Percentiles rank a stretch among this genome's conserved stretches.
These are phyloP conservation scores for Neurospora sp. DNA, from an alignment of 495 filamentous ascomycete species.

Conservation along the genomic window DNA sequence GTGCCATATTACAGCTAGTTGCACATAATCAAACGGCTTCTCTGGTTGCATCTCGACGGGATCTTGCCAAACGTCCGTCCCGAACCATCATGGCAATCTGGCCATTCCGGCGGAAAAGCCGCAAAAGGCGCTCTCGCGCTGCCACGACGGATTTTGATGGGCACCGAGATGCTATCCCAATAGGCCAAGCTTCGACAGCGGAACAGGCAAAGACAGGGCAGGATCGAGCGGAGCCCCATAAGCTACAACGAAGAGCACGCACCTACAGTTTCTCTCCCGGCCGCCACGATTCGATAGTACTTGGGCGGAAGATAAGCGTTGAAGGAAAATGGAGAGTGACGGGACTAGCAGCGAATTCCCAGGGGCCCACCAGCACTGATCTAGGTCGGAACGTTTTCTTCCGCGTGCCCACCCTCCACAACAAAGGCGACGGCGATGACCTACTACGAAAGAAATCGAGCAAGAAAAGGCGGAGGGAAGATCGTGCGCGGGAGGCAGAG, in stretches of 20 bases:
- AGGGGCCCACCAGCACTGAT: slow-evolving; percentile 8
- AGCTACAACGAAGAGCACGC: slow-evolving; percentile 37
- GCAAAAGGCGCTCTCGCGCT: slow-evolving; percentile 32
- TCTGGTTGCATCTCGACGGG: not conserved
- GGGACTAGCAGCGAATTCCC: slow-evolving; percentile 22
- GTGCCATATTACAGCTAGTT: not conserved
- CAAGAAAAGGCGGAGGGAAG: slow-evolving; percentile 61
- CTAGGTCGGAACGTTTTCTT: slow-evolving; percentile 32
- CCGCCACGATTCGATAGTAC: slow-evolving; percentile 35
- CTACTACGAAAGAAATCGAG: slow-evolving; percentile 61
- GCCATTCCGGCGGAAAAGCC: slow-evolving; percentile 65
- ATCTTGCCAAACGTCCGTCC: not conserved
- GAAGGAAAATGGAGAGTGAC: slow-evolving; percentile 22
- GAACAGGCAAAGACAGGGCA: slow-evolving; percentile 11
- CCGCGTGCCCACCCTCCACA: slow-evolving; percentile 57
- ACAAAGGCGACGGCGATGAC: slow-evolving; percentile 45
- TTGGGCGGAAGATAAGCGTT: slow-evolving; percentile 18
- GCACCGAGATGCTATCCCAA: slow-evolving; percentile 10
- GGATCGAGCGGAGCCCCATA: slow-evolving; percentile 33
- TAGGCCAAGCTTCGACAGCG: slow-evolving; percentile 5
- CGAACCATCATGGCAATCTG: slow-evolving; percentile 54
- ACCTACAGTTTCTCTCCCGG: slow-evolving; percentile 46
- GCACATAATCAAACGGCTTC: not conserved
- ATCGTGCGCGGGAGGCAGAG: slow-evolving; percentile 71
- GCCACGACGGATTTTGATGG: slow-evolving; percentile 27